Conservation (phyloP, 257 asterid species). For the Nicotiana tomentosiformis region DNA sequence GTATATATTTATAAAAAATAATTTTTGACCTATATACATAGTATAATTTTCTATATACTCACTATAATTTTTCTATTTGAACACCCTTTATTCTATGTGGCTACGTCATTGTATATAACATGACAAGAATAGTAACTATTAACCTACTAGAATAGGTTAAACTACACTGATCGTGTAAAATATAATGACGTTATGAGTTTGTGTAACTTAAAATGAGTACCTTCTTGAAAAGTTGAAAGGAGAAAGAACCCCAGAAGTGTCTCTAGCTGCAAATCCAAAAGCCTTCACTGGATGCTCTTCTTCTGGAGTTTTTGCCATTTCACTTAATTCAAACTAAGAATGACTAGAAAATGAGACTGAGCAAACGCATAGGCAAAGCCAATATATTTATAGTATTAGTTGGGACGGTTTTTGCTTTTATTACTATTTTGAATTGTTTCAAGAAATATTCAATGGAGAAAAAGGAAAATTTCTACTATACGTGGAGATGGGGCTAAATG, state of each 20-base stretch:
- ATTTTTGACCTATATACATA: too few species aligned
- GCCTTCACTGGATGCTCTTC: constrained; percentile 1
- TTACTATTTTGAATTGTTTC: not conserved
- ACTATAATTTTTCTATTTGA: too few species aligned
- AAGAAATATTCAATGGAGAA: not conserved
- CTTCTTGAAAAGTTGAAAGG: constrained; percentile 32
- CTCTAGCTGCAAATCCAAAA: constrained; percentile 13
- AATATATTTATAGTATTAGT: not conserved
- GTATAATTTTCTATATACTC: too few species aligned
- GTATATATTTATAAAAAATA: too few species aligned
- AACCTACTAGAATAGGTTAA: not conserved
- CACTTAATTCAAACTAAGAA: not conserved
- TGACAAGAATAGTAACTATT: too few species aligned
- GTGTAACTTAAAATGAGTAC: not conserved
- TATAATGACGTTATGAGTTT: fast-evolving
- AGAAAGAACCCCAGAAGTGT: constrained; percentile 23
- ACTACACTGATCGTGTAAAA: not conserved
- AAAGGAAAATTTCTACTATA: not conserved
- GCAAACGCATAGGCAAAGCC: not conserved
- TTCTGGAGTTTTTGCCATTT: constrained; percentile 1
- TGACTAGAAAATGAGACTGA: not conserved
- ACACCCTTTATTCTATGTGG: too few species aligned
- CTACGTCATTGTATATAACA: too few species aligned
- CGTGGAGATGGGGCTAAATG: not conserved
- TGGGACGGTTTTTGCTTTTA: not conserved